These are phyloP conservation scores for Linnemannia elongata DNA, from an alignment of 192 early-diverging fungal genomes.

Conservation along the genomic window DNA sequence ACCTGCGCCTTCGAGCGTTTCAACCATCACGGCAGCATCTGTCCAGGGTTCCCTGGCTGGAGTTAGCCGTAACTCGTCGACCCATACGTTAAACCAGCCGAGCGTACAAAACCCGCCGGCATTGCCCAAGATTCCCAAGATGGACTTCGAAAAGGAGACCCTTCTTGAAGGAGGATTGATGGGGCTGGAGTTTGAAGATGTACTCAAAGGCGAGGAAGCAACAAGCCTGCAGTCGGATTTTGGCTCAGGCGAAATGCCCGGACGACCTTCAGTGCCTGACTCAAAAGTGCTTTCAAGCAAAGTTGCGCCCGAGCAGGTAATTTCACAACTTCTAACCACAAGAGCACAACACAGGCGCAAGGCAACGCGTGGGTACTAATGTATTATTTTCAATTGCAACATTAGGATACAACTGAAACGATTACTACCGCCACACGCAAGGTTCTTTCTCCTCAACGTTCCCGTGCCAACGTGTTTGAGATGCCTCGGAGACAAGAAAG, in stretches of 20 bases:
- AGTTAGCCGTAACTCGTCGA: conserved; percentile 33
- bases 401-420: conserved; percentile 16
- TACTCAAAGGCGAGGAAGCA: neutral
- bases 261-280: neutral
- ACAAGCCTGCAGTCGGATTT: neutral
- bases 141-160: conserved; percentile 40
- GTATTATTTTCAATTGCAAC: neutral
- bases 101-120: neutral
- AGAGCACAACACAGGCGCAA: neutral
- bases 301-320: conserved; percentile 21
- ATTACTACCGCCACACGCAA: conserved; percentile 20
- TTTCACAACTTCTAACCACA: neutral
- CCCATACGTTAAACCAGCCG: conserved; percentile 5
- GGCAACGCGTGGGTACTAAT: neutral
- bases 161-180: conserved; percentile 30
- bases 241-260: neutral
- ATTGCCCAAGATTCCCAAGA: conserved; percentile 27
- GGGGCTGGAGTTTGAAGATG: conserved; percentile 8
- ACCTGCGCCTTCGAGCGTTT: conserved; percentile 11
- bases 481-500: conserved; percentile 15
- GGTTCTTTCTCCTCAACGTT: conserved; percentile 25
- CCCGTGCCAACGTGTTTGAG: conserved; percentile 32
- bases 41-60: conserved; percentile 8
- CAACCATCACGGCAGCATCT: conserved; percentile 17
- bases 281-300: neutral